Conservation (phyloP, 345 rosid species). For the Lepidium sativum region DNA sequence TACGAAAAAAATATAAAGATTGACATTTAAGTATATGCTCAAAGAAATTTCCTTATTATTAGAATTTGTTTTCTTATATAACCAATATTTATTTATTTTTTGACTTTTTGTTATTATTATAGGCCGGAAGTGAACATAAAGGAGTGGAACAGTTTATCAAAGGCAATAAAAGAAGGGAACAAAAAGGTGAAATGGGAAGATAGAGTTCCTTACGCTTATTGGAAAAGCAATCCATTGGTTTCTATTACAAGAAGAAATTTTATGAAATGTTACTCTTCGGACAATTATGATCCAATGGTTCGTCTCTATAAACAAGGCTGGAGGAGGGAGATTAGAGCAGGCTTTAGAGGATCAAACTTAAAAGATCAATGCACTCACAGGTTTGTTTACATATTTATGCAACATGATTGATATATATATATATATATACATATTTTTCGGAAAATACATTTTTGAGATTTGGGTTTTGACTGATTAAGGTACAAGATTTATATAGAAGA, state of each 20-base stretch:
- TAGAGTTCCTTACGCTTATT: constrained; percentile 51
- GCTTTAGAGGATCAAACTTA: constrained; percentile 35
- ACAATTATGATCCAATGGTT: constrained; percentile 32
- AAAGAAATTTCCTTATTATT: too few species aligned
- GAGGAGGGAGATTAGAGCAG: constrained; percentile 25
- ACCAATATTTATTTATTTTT: neutral
- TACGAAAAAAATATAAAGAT: too few species aligned
- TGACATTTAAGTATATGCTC: too few species aligned
- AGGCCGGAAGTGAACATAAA: constrained; percentile 61
- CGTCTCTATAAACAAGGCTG: constrained; percentile 31
- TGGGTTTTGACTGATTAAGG: constrained; percentile 9
- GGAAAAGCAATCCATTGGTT: constrained; percentile 58
- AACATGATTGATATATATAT: neutral
- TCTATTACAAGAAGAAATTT: constrained; percentile 33
- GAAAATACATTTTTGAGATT: neutral
- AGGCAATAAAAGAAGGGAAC: constrained; percentile 39
- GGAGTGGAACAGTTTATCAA: constrained; percentile 44
- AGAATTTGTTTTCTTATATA: too few species aligned
- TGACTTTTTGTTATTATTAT: neutral
- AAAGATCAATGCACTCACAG: constrained; percentile 54
- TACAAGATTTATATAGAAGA: constrained; percentile 52
- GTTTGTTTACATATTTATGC: neutral
- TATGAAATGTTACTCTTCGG: constrained; percentile 40
- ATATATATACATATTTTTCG: too few species aligned
- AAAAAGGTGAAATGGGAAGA: constrained; percentile 47